A percentile compares a stretch with the other conserved stretches of the same genome.
These are phyloP conservation scores for Vitis cinerea DNA, from an alignment of 164 flowering plant genomes.

Conservation along the genomic window DNA sequence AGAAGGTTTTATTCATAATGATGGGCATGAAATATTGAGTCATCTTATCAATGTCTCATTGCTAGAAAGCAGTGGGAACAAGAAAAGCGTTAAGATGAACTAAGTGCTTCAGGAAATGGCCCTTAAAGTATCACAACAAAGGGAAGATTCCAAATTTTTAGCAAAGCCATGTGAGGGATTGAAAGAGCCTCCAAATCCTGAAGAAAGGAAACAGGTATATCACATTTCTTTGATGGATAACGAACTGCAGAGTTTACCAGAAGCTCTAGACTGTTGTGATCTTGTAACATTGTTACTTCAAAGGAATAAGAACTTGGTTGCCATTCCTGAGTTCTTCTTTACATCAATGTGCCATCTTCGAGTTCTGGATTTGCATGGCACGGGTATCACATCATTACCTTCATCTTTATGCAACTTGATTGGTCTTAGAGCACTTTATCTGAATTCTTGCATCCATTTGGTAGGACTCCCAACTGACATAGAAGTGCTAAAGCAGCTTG, in stretches of 20 bases:
- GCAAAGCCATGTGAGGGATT: background rate
- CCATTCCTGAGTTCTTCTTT: constrained; percentile 15
- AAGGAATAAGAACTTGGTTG: constrained; percentile 2
- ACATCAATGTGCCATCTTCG: constrained; percentile 6
- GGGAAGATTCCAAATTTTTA: background rate
- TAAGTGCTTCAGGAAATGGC: background rate
- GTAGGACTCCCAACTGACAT: no score
- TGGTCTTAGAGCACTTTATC: background rate
- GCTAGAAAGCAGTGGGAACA: background rate
- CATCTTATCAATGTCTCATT: background rate
- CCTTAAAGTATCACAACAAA: background rate
- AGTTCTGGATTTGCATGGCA: constrained; percentile 8
- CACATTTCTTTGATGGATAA: constrained; percentile 6
- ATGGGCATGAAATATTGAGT: background rate
- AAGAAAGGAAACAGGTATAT: constrained; percentile 3
- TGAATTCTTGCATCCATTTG: background rate
- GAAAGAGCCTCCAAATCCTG: background rate
- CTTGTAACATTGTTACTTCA: constrained; percentile 10
- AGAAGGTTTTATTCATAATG: no score
- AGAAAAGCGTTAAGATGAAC: background rate
- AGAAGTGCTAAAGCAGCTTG: no score
- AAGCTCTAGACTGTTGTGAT: background rate
- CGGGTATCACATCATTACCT: constrained; percentile 5
- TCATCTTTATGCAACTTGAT: background rate
- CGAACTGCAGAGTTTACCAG: background rate